These are phyloP conservation scores for Porcisia deanei DNA, from an alignment of 208 protist genomes.

Conservation along the genomic window DNA sequence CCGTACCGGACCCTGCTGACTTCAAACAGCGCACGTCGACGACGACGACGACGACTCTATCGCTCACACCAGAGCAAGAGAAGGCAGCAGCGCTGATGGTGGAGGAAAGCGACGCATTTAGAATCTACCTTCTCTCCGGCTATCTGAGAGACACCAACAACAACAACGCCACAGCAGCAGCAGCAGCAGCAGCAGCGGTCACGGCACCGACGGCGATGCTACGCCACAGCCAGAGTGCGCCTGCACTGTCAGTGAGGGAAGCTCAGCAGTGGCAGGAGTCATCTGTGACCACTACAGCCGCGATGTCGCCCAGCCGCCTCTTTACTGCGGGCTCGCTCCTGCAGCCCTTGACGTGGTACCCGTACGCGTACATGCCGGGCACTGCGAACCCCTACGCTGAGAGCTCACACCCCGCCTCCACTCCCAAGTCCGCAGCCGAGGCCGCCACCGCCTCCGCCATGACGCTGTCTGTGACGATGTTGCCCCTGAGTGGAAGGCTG, in stretches of 20 bases:
- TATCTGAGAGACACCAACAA: slow-evolving; percentile 11
- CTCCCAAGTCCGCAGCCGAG: slow-evolving; percentile 14
- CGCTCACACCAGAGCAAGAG: slow-evolving; percentile 16
- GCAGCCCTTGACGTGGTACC: slow-evolving; percentile 36
- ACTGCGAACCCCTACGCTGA: slow-evolving; percentile 38
- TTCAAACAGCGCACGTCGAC: neutral
- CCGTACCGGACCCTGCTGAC: neutral
- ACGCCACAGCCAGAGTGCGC: slow-evolving; percentile 16
- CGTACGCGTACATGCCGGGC: slow-evolving; percentile 42
- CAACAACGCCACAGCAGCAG: neutral
- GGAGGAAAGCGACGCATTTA: slow-evolving; percentile 25
- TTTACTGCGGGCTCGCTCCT: slow-evolving; percentile 15
- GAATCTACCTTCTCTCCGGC: slow-evolving; percentile 11
- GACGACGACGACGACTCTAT: neutral
- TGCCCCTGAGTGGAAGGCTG: slow-evolving; percentile 49
- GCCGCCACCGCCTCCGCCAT: slow-evolving; percentile 31
- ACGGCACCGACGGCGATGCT: neutral
- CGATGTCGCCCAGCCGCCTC: neutral
- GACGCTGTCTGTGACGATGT: slow-evolving; percentile 37
- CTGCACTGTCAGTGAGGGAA: neutral
- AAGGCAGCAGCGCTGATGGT: slow-evolving; percentile 22
- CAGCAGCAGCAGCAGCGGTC: neutral
- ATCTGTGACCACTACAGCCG: neutral
- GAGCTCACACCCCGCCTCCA: slow-evolving; percentile 9
- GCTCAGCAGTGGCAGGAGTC: neutral